These are phyloP conservation scores for Trichoderma polysporum DNA, from an alignment of 2,329 filamentous ascomycete species.

Conservation along the genomic window DNA sequence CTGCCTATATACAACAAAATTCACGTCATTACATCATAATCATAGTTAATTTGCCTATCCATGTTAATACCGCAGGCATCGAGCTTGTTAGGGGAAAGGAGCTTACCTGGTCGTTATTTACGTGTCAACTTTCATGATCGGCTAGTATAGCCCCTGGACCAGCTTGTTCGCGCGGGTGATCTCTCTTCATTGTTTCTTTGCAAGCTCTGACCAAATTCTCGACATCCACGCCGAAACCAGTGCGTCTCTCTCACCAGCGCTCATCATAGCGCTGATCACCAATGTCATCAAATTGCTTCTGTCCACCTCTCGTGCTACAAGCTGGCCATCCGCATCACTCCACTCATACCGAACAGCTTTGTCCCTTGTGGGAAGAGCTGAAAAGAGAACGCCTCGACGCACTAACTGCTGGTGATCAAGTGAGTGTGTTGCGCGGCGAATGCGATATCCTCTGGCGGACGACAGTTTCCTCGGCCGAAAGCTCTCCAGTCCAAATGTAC, in stretches of 20 bases:
- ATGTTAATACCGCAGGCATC: neutral
- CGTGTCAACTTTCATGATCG: neutral
- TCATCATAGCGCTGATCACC: slow-evolving; percentile 35
- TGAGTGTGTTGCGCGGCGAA: slow-evolving; percentile 32
- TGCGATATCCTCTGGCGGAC: slow-evolving; percentile 29
- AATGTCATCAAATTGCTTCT: slow-evolving; percentile 31
- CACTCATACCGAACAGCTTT: slow-evolving; percentile 35
- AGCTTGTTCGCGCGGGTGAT: slow-evolving; percentile 18
- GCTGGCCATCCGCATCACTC: slow-evolving; percentile 29
- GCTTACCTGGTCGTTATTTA: neutral
- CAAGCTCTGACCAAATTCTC: slow-evolving; percentile 36
- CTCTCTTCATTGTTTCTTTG: slow-evolving; percentile 16
- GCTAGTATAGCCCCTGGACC: neutral
- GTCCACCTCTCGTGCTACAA: slow-evolving; percentile 37
- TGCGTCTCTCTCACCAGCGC: slow-evolving; percentile 32
- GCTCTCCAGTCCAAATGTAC: slow-evolving; percentile 32
- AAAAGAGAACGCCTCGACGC: slow-evolving; percentile 28
- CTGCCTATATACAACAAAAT: neutral
- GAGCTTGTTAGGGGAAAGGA: neutral
- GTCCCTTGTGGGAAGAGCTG: slow-evolving; percentile 29
- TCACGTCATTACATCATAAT: neutral
- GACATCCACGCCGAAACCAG: slow-evolving; percentile 39
- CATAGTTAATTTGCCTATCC: neutral
- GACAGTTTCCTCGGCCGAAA: slow-evolving; percentile 29
- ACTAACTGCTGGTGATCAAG: slow-evolving; percentile 27